A percentile compares a stretch with the other conserved stretches of the same genome.
phyloP scores from a whole-genome alignment of 75 land plant species.

The Adiantum capillusveneris region DNA sequence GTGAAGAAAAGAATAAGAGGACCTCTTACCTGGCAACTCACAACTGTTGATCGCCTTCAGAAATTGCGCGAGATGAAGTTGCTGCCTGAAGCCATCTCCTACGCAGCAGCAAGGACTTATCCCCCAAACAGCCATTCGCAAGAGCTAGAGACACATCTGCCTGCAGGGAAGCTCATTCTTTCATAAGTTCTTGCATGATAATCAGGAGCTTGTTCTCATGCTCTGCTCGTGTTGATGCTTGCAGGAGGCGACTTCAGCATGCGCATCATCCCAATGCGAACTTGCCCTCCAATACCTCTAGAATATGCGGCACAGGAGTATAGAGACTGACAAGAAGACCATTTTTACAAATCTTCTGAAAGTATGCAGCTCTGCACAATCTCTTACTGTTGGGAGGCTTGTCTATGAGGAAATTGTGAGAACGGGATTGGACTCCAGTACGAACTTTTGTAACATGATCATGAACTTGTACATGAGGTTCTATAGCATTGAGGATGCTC shows the following conservation, averaged over 20 bases:
- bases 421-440: slow-evolving; percentile 11
- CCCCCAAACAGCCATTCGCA: no score
- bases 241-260: slow-evolving; percentile 5
- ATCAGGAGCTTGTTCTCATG: no score
- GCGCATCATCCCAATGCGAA: neutral
- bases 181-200: no score
- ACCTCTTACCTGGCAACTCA: no score
- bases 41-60: no score
- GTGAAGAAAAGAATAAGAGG: no score
- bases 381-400: slow-evolving; percentile 4
- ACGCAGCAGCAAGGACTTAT: no score
- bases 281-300: neutral
- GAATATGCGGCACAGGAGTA: neutral
- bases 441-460: slow-evolving; percentile 12
- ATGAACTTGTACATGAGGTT: slow-evolving; percentile 26
- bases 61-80: no score
- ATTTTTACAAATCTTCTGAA: neutral
- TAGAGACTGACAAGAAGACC: neutral
- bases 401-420: slow-evolving; percentile 5
- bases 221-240: neutral
- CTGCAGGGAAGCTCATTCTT: no score
- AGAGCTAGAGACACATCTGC: no score
- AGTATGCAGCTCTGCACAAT: neutral
- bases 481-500: slow-evolving; percentile 12
- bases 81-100: no score